Conservation (phyloP, 208 protist genomes). For the Leishmania braziliensis region DNA sequence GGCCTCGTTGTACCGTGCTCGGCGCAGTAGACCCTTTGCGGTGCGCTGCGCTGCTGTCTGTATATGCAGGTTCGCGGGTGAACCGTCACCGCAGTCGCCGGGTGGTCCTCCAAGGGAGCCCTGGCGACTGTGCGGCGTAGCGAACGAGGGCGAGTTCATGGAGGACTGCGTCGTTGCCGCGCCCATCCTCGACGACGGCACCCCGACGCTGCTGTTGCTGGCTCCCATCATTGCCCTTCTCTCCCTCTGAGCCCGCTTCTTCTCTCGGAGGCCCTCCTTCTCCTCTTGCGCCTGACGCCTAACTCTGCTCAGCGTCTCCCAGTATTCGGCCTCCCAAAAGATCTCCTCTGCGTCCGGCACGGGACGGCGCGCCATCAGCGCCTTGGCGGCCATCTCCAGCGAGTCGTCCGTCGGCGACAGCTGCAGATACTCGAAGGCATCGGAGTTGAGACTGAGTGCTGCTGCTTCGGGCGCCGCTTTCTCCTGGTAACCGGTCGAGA, state of each 20-base stretch:
- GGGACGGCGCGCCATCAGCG: constrained; percentile 36
- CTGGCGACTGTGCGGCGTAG: constrained; percentile 36
- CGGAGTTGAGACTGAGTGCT: constrained; percentile 1
- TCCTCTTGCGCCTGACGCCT: constrained; percentile 27
- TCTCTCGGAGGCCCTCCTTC: constrained; percentile 18
- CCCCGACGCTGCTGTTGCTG: constrained; percentile 11
- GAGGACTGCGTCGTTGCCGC: constrained; percentile 15
- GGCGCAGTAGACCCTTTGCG: constrained; percentile 51
- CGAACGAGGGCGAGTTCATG: constrained; percentile 26
- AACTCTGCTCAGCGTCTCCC: constrained; percentile 37
- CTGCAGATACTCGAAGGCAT: constrained; percentile 33
- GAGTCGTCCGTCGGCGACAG: constrained; percentile 38
- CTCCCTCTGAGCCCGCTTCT: constrained; percentile 1
- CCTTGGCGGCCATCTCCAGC: constrained; percentile 54
- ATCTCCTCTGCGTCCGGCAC: constrained; percentile 55
- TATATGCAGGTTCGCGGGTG: constrained; percentile 8
- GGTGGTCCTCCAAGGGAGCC: constrained; percentile 20
- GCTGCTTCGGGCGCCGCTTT: not conserved
- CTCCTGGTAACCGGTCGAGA: not conserved
- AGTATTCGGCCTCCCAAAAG: constrained; percentile 71
- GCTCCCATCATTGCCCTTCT: constrained; percentile 13
- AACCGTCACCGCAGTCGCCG: constrained; percentile 11
- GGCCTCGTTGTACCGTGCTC: constrained; percentile 53
- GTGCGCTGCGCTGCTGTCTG: constrained; percentile 43
- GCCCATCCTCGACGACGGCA: constrained; percentile 13